Percentiles rank a stretch among this genome's conserved stretches.
These are phyloP conservation scores for Detonula confervacea DNA, from an alignment of 352 stramenopile genomes.

Conservation along the genomic window DNA sequence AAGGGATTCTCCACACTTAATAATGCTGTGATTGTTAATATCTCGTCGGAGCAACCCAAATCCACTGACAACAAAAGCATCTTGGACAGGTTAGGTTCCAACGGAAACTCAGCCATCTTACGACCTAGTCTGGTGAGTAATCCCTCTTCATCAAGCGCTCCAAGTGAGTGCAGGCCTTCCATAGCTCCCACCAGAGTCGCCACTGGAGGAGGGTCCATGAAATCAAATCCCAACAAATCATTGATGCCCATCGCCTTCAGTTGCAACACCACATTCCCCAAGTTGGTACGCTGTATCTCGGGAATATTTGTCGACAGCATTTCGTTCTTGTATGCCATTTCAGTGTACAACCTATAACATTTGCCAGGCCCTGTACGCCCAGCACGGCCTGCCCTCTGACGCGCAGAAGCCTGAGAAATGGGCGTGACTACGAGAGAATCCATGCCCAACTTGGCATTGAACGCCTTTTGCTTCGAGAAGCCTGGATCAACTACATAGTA, in stretches of 20 bases:
- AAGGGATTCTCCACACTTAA: conserved; percentile 99
- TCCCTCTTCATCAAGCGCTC: conserved; percentile 97
- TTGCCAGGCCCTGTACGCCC: conserved; percentile 98
- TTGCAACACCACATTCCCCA: conserved; percentile 98
- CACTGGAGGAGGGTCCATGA: conserved; percentile 98
- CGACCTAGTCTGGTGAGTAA: conserved; percentile 92
- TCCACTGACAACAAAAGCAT: conserved; percentile 98
- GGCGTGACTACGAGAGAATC: conserved; percentile 98
- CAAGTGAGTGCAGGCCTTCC: conserved; percentile 96
- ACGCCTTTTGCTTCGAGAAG: conserved; percentile 99
- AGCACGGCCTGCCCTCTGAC: conserved; percentile 95
- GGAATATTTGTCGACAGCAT: conserved; percentile 98
- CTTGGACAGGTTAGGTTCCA: conserved; percentile 98
- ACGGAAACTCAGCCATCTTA: conserved; percentile 99
- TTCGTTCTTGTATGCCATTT: conserved; percentile 96
- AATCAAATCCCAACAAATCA: conserved; percentile 98
- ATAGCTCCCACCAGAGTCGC: conserved; percentile 97
- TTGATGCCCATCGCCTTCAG: conserved; percentile 99
- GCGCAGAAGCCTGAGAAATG: conserved; percentile 97
- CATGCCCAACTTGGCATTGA: conserved; percentile 99
- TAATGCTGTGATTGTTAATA: conserved; percentile 99
- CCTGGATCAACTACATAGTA: conserved; percentile 91
- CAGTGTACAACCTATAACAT: conserved; percentile 99
- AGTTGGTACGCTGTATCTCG: conserved; percentile 99
- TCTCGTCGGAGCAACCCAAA: conserved; percentile 97